A percentile compares a stretch with the other conserved stretches of the same genome.
phyloP scores from a whole-genome alignment of 129 eudicot species.

The Saussurea involucrata region DNA sequence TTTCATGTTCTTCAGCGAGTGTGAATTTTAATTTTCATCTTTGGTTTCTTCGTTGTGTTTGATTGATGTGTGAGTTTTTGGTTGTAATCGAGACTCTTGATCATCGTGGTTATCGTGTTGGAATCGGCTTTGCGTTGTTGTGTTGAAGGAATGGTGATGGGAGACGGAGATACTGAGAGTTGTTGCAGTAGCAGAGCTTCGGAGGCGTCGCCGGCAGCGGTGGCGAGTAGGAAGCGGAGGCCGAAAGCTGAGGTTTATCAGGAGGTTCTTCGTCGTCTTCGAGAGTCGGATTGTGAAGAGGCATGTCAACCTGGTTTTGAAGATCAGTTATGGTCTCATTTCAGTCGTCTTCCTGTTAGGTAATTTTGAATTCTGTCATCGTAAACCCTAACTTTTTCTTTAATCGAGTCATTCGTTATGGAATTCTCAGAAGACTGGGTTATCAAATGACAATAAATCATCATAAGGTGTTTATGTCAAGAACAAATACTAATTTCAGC shows the following conservation, averaged over 20 bases:
- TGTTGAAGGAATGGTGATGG: constrained; percentile 25
- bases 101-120: constrained; percentile 6
- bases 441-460: background rate
- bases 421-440: background rate
- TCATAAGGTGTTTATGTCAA: background rate
- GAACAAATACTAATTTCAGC: background rate
- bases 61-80: background rate
- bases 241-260: constrained; percentile 61
- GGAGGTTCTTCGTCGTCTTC: constrained; percentile 50
- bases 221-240: constrained; percentile 39
- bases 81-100: background rate
- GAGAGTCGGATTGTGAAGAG: constrained; percentile 48
- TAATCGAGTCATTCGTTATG: background rate
- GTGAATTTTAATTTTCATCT: background rate
- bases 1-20: constrained; percentile 2
- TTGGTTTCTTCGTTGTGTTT: constrained; percentile 21
- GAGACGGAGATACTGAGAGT: constrained; percentile 54
- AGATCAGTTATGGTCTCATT: constrained; percentile 75
- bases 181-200: constrained; percentile 69
- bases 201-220: constrained; percentile 41
- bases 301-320: constrained; percentile 59
- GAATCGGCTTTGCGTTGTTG: background rate
- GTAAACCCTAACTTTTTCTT: constrained; percentile 17
- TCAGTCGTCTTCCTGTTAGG: constrained; percentile 65
- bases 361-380: constrained; percentile 16